A percentile compares a stretch with the other conserved stretches of the same genome.
phyloP scores from a whole-genome alignment of 495 filamentous ascomycete genomes.

The Penicillium paxilli region DNA sequence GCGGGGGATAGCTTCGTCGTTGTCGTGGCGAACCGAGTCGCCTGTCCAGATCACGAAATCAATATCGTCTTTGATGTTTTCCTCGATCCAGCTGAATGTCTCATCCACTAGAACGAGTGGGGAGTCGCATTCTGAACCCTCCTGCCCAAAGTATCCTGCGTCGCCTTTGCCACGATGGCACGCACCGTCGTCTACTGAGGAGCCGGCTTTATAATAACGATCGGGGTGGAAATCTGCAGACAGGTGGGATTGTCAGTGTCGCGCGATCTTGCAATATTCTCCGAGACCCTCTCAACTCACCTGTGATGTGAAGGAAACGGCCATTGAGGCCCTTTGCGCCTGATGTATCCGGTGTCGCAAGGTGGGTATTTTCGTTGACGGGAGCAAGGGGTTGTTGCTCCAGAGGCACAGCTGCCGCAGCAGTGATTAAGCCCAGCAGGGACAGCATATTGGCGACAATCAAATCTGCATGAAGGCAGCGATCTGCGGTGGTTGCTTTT shows the following conservation, averaged over 20 bases:
- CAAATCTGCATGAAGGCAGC: neutral
- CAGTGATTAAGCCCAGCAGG: neutral
- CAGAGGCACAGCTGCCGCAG: neutral
- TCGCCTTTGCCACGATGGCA: constrained; percentile 80
- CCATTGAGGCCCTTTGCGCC: constrained; percentile 44
- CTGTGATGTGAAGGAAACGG: constrained; percentile 92
- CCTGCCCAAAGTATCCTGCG: constrained; percentile 79
- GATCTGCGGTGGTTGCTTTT: too few species aligned
- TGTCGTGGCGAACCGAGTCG: constrained; percentile 93
- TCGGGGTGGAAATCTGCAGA: constrained; percentile 87
- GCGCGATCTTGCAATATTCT: neutral
- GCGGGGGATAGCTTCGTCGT: constrained; percentile 81
- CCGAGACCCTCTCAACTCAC: constrained; percentile 45
- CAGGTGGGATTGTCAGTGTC: neutral
- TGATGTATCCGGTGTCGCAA: neutral
- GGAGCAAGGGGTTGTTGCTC: neutral
- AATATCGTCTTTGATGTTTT: constrained; percentile 76
- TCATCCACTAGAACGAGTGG: constrained; percentile 78
- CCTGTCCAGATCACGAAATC: constrained; percentile 99
- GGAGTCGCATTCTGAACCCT: constrained; percentile 85
- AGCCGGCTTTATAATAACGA: constrained; percentile 73
- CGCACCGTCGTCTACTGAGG: constrained; percentile 62
- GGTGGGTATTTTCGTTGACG: neutral
- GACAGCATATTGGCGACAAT: neutral
- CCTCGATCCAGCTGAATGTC: constrained; percentile 90